These are phyloP conservation scores for Incumbomyces delicatus DNA, from an alignment of 2,329 filamentous ascomycete genomes.

Conservation along the genomic window DNA sequence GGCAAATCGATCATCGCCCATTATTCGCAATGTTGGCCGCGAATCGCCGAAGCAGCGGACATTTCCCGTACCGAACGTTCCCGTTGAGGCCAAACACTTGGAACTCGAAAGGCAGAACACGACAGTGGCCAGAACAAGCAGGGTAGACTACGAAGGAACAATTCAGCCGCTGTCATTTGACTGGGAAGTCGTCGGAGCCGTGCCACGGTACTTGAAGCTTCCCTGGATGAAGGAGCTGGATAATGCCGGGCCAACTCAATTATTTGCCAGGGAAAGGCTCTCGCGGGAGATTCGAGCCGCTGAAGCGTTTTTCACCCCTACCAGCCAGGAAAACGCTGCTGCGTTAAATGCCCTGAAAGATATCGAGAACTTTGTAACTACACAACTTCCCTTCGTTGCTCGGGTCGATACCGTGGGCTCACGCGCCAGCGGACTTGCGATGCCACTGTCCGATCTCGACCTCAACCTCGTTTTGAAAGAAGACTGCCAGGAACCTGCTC, in stretches of 20 bases:
- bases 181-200: slow-evolving; percentile 11
- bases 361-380: slow-evolving; percentile 12
- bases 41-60: too few species aligned
- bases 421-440: slow-evolving; percentile 41
- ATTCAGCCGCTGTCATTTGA: slow-evolving; percentile 8
- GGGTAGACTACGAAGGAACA: slow-evolving; percentile 9
- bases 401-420: slow-evolving; percentile 44
- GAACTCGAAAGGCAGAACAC: neutral
- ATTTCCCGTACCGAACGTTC: too few species aligned
- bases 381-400: neutral
- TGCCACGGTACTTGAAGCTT: slow-evolving; percentile 12
- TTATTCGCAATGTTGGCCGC: neutral
- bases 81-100: neutral
- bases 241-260: slow-evolving; percentile 1
- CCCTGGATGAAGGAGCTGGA: slow-evolving; percentile 28
- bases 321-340: slow-evolving; percentile 29
- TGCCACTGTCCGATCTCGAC: slow-evolving; percentile 47
- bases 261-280: slow-evolving; percentile 25
- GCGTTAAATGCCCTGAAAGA: slow-evolving; percentile 22
- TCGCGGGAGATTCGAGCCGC: slow-evolving; percentile 39
- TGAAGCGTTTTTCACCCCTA: slow-evolving; percentile 35
- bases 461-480: slow-evolving; percentile 25
- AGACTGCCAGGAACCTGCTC: neutral
- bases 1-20: slow-evolving; percentile 17
- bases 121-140: neutral